Evolutionary conservation across 257 asterid species (phyloP), one percentile per base, ranked within the genome.

Genomic region (Primulina eburnea): DNA sequence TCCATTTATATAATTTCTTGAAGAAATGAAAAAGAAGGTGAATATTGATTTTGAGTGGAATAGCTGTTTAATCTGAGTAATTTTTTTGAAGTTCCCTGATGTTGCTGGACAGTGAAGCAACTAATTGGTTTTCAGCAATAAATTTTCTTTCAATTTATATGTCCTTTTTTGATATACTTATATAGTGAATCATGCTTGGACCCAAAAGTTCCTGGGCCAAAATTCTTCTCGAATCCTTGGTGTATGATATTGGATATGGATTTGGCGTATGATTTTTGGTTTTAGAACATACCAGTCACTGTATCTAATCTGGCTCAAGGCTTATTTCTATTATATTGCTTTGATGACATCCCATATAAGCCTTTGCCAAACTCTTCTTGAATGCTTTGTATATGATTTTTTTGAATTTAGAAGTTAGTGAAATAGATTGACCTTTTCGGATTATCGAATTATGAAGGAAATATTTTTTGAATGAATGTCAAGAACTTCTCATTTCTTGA

Each of bases 291-390:
- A 17, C 53, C 0, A 12, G 53, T 12, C 53, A 43, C n/a, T 43
- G 18, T 43, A 43, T 12, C 17, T 43, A 43, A 43, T 43, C 53
- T 43, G 18, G 55, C 55, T 47, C 4, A 18, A 47, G 55, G 53
- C 53, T 43, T 43, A 43, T 43, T 43, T 43, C 17, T 64, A 33
- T 35, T 34, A 12, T 65, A 14, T 38, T 32, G 38, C 37, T 40
- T 28, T 26, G 32, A 65, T 71, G 69, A 64, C 75, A 67, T 67
- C 50, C 38, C 43, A 24, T 64, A 67, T 61, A 72, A 77, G 76
- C 69, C 78, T 72, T 35, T 6, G 43, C 73, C 16, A 57, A 74
- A 74, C 57, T 69, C 60, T 29, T 35, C 40, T 43, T 10, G 5
- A 12, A 43, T 10, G 17, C n/a, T 43, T 43, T 47, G 55, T 3